These are phyloP conservation scores for Helenozyma rhizophorensis DNA, from an alignment of 805 yeast genomes.

Conservation along the genomic window DNA sequence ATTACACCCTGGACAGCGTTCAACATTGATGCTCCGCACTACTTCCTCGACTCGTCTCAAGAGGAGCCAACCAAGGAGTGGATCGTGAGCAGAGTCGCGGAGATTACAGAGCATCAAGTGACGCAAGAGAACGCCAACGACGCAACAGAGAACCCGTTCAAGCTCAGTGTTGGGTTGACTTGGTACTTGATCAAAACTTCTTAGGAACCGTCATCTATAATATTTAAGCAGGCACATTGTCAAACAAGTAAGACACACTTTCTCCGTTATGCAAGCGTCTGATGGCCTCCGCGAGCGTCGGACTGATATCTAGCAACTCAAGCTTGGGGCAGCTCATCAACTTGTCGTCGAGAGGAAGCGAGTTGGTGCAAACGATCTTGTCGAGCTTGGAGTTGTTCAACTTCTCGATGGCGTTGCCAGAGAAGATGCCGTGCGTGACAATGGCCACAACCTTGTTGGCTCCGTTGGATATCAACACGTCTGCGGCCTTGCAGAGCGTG, in stretches of 20 bases:
- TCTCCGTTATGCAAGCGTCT: slow-evolving; percentile 96
- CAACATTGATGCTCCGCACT: slow-evolving; percentile 84
- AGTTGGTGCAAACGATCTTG: slow-evolving; percentile 84
- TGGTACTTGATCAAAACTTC: slow-evolving; percentile 46
- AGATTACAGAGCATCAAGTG: slow-evolving; percentile 53
- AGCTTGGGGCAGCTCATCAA: slow-evolving; percentile 59
- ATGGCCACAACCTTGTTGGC: slow-evolving; percentile 87
- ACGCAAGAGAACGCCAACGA: slow-evolving; percentile 37
- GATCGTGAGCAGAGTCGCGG: slow-evolving; percentile 68
- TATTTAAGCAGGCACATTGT: slow-evolving; percentile 41
- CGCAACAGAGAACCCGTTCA: slow-evolving; percentile 55
- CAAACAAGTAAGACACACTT: slow-evolving; percentile 82
- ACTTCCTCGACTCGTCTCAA: slow-evolving; percentile 53
- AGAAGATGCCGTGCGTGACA: slow-evolving; percentile 92
- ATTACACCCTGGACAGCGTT: slow-evolving; percentile 88
- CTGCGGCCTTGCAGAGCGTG: slow-evolving; percentile 91
- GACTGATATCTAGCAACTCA: slow-evolving; percentile 78
- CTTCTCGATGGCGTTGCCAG: slow-evolving; percentile 76
- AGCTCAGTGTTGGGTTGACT: slow-evolving; percentile 52
- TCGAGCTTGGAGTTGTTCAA: slow-evolving; percentile 64
- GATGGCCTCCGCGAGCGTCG: slow-evolving; percentile 88
- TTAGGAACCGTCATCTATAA: neutral
- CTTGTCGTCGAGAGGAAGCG: slow-evolving; percentile 77
- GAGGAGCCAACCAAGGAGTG: slow-evolving; percentile 54
- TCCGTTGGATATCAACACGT: slow-evolving; percentile 71